Evolutionary conservation across 2,329 filamentous ascomycete species (phyloP), one percentile per base, ranked within the genome.

Genomic region (Colletotrichum zoysiae): DNA sequence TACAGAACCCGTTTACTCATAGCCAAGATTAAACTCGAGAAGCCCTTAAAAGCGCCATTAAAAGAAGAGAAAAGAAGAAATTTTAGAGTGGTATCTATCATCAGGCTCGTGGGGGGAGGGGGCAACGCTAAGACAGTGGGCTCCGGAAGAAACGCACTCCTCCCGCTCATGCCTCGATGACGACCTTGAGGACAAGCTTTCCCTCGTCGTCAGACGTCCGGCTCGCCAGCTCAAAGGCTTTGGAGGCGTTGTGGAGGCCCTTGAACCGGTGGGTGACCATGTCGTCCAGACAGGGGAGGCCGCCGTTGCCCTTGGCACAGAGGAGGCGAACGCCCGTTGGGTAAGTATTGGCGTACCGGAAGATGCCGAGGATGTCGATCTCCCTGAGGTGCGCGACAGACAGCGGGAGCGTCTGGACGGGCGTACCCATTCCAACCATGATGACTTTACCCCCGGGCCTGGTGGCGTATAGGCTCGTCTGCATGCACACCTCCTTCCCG

Each of bases 351-450:
- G 91, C 91, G 76, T 95, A 95, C 59, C 92, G 87, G 82, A 95
- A 55, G 40, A 94, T 90, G 44, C 92, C 92, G n/a, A 94, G 82
- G 42, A 95, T 91, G 78, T 95, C 92, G 55, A 95, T 90, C 81
- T 95, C 93, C 48, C 92, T 88, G 38, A 94, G 84, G 50, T 92
- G 91, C 3, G 92, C 92, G 6, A 91, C 90, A 9, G 90, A 92
- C 57, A 95, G 84, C 1, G 92, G 92, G 1, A 95, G 85, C 0
- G 91, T 94, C 79, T 94, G 92, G 64, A 94, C 88, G 0, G 92
- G 92, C 6, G 89, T 92, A 48, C 93, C 93, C 92, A 95, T 95
- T 65, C 92, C 93, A 33, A 95, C 92, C 79, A 95, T 90, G 79
- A 95, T 87, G 60, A 94, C 85, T 76, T 91, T 91, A 23, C 92